Percentiles rank a stretch among this genome's conserved stretches.
These are phyloP conservation scores for Gloeostereum incarnatum DNA, from an alignment of 768 basidiomycete genomes.

Conservation along the genomic window DNA sequence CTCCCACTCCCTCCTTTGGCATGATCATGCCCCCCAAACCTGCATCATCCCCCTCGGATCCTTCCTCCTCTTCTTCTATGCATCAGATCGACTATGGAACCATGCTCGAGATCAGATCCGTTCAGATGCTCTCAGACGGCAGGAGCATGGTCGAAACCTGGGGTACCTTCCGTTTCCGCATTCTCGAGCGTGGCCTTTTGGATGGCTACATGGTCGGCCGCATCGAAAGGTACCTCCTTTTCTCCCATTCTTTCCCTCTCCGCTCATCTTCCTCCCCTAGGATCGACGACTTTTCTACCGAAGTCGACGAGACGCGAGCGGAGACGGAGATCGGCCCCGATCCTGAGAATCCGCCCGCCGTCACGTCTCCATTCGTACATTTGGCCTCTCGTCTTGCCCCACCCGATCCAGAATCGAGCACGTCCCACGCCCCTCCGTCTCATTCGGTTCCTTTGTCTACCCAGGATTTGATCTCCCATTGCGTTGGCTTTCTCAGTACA, in stretches of 20 bases:
- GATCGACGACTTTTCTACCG: constrained; percentile 21
- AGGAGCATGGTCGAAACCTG: constrained; percentile 71
- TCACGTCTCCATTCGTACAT: constrained; percentile 4
- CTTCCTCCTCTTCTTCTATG: constrained; percentile 9
- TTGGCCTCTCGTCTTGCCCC: constrained; percentile 19
- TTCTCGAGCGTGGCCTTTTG: constrained; percentile 72
- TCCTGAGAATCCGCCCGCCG: not conserved
- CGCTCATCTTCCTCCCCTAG: constrained; percentile 17
- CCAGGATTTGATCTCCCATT: constrained; percentile 35
- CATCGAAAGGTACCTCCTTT: constrained; percentile 51
- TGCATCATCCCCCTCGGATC: constrained; percentile 15
- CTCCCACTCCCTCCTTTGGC: constrained; percentile 71
- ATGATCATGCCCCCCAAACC: constrained; percentile 75
- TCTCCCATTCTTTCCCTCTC: constrained; percentile 27
- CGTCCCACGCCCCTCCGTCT: constrained; percentile 37
- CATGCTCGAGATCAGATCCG: constrained; percentile 82
- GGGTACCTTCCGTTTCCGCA: constrained; percentile 66
- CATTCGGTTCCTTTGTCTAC: constrained; percentile 6
- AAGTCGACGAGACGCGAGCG: constrained; percentile 1
- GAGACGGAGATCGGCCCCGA: not conserved
- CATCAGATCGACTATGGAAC: constrained; percentile 74
- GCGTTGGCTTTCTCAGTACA: constrained; percentile 52
- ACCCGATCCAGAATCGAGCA: too few species aligned
- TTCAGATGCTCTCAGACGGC: constrained; percentile 86
- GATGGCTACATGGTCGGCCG: constrained; percentile 90